Base-by-base conservation (phyloP, 352 stramenopile genomes). In the Saprolegnia diclina region DNA sequence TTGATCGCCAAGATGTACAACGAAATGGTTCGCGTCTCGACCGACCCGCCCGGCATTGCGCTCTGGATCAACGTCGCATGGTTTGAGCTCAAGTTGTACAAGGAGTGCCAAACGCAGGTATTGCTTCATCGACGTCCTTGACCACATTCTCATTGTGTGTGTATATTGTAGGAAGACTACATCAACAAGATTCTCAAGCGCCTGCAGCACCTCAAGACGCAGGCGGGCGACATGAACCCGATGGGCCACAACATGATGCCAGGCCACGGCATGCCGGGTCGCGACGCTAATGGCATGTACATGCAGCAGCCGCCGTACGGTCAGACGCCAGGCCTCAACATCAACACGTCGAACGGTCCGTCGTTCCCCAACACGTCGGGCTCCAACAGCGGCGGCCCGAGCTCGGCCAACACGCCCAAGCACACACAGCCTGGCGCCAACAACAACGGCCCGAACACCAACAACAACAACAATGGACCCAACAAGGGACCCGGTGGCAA, bases 131-230 rank as follows among this genome's bases (percentile, higher is more conserved):
- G 62, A 10, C 42, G 54, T 56, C 59, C 13, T 24, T 64, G 35
- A 64, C 16, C 13, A 13, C 11, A 13, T 24, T 59, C n/a, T n/a
- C n/a, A n/a, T n/a, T n/a, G n/a, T n/a, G n/a, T n/a, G n/a, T n/a
- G n/a, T n/a, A n/a, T n/a, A n/a, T n/a, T n/a, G 50, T 48, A 93
- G 72, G 81, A 93, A 61, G 85, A 90, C 67, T 93, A 93, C 73
- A 93, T 93, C 65, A 91, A 84, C 71, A 91, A 93, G 78, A 93
- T 93, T 56, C 90, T 93, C 71, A 90, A 88, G 48, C 78, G 85
- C 0, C 76, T 93, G 37, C 89, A 91, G 76, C 85, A 81, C 48
- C 73, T 93, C 45, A 83, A 84, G 26, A 77, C 76, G 42, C 85
- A 93, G 66, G 81, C 83, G 56, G 85, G 80, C 6, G 83, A 93